Evolutionary conservation across 1,139 yeast species (phyloP).

Genomic region (Hyphopichia khmerensis): DNA sequence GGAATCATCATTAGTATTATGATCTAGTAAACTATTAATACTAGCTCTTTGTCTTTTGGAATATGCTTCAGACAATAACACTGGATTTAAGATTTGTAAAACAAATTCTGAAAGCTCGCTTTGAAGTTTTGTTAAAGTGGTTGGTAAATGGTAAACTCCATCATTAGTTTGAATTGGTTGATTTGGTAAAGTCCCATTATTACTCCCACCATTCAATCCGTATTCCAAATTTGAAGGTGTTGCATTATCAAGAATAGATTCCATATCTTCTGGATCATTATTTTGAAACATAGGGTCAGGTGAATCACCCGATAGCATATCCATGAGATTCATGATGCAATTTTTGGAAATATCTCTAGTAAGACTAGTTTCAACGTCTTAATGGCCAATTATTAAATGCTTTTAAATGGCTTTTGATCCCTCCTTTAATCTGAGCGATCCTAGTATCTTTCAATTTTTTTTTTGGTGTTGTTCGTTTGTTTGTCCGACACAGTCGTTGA

Average conservation of each 20-base stretch:
- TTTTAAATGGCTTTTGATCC: too few relatives aligned
- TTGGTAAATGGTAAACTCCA: constrained; percentile 52
- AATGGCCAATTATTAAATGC: too few relatives aligned
- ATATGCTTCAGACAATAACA: constrained; percentile 33
- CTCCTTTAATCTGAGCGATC: too few relatives aligned
- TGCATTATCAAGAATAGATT: constrained; percentile 2
- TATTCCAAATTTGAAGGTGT: not conserved
- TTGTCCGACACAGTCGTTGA: too few relatives aligned
- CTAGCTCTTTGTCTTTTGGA: constrained; percentile 28
- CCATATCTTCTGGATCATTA: constrained; percentile 3
- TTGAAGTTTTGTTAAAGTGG: constrained; percentile 55
- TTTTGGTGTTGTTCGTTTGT: not conserved
- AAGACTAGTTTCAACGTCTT: too few relatives aligned
- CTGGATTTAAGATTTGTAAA: constrained; percentile 49
- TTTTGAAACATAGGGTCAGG: constrained; percentile 2
- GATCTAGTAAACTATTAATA: constrained; percentile 37
- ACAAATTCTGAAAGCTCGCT: constrained; percentile 54
- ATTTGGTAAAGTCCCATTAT: not conserved
- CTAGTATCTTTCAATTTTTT: not conserved
- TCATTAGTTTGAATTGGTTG: constrained; percentile 5
- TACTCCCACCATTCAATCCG: not conserved
- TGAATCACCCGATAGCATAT: constrained; percentile 25
- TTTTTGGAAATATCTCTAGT: not conserved
- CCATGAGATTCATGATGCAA: constrained; percentile 42
- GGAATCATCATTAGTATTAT: constrained; percentile 8